Evolutionary conservation across 2,329 filamentous ascomycete genomes (phyloP).

Genomic region (Lecanoromycetidae sp.): DNA sequence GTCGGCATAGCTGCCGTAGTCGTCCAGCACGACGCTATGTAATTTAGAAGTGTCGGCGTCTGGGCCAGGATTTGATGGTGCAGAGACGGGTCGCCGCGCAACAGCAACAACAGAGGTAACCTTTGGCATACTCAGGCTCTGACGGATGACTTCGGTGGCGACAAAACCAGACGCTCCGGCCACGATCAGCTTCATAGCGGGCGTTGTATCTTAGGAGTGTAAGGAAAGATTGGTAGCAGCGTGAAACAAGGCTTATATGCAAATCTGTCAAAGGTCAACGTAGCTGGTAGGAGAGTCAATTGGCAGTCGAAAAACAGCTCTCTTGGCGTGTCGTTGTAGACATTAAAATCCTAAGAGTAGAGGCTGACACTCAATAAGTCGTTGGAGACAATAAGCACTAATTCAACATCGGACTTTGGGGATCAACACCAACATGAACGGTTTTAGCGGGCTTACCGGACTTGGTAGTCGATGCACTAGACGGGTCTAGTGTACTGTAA

Average conservation of each 20-base stretch:
- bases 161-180: slow-evolving; percentile 47
- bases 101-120: slow-evolving; percentile 44
- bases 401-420: too few species aligned
- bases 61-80: not conserved
- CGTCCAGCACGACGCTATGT: slow-evolving; percentile 2
- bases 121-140: slow-evolving; percentile 38
- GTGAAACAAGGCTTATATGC: not conserved
- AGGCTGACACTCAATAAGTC: too few species aligned
- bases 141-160: slow-evolving; percentile 41
- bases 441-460: too few species aligned
- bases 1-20: slow-evolving; percentile 7
- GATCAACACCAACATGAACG: too few species aligned
- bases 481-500: too few species aligned
- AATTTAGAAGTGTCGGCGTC: slow-evolving; percentile 2
- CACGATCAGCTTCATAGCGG: slow-evolving; percentile 48
- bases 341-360: too few species aligned
- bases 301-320: too few species aligned
- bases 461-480: too few species aligned
- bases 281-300: not conserved
- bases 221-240: not conserved
- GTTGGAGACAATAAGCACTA: too few species aligned
- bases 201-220: too few species aligned
- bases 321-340: too few species aligned
- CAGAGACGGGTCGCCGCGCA: slow-evolving; percentile 31
- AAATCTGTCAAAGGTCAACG: not conserved